Percentiles rank a stretch among this genome's conserved stretches.
Evolutionary conservation across 2,329 filamentous ascomycete genomes (phyloP).

Genomic region (Trichoderma sp.): DNA sequence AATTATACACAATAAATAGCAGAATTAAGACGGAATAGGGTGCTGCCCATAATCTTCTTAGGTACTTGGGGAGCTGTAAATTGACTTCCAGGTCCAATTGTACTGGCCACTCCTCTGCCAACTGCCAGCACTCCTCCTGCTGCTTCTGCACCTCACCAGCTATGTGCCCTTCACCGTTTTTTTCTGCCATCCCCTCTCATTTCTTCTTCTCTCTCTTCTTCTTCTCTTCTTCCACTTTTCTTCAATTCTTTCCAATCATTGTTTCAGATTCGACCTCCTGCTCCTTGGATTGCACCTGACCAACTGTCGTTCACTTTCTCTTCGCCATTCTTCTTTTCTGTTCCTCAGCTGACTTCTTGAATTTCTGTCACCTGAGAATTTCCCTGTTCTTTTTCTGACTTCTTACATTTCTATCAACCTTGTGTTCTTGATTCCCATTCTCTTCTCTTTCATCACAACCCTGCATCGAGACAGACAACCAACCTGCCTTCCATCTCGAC

Average conservation of each 20-base stretch:
- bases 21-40: not conserved
- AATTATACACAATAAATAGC: not conserved
- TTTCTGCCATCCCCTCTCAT: constrained; percentile 15
- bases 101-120: not conserved
- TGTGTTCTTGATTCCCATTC: constrained; percentile 6
- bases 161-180: constrained; percentile 4
- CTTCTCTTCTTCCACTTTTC: not conserved
- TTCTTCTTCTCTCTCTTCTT: not conserved
- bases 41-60: not conserved
- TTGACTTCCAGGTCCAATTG: not conserved
- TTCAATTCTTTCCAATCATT: constrained; percentile 22
- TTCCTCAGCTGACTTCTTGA: constrained; percentile 21
- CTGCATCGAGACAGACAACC: not conserved
- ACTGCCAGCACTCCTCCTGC: not conserved
- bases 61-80: not conserved
- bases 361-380: not conserved
- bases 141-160: not conserved
- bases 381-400: not conserved
- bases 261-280: constrained; percentile 24
- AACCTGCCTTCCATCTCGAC: not conserved
- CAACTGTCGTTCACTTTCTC: constrained; percentile 13
- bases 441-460: not conserved
- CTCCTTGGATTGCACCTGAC: constrained; percentile 20
- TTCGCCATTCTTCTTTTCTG: constrained; percentile 1
- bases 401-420: not conserved